phyloP scores from a whole-genome alignment of 495 filamentous ascomycete genomes.

The Tetracladium setigerum region DNA sequence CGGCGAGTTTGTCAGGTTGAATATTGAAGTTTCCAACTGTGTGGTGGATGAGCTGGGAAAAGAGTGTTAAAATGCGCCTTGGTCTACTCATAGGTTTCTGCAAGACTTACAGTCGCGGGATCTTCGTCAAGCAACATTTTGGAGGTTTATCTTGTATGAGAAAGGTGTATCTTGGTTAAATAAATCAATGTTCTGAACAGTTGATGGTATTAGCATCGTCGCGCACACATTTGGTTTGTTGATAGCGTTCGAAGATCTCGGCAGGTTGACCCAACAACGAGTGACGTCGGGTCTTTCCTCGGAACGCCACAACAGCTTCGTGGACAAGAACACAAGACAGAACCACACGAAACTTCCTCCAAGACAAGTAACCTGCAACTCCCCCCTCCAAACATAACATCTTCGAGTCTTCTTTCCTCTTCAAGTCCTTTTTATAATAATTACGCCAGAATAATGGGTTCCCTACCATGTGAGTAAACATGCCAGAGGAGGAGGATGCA shows the following conservation, averaged over 20 bases:
- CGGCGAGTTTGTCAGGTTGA: conserved; percentile 71
- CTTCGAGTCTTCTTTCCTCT: conserved; percentile 12
- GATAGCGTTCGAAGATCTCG: not conserved
- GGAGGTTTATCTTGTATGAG: not conserved
- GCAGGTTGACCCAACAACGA: conserved; percentile 8
- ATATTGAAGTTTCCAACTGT: conserved; percentile 94
- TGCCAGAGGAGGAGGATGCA: not conserved
- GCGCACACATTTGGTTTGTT: no score
- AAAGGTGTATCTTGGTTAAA: not conserved
- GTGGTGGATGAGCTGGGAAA: conserved; percentile 70
- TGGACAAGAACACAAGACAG: no score
- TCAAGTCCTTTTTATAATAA: conserved; percentile 2
- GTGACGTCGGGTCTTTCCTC: conserved; percentile 6
- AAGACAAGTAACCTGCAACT: not conserved
- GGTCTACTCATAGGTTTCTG: conserved; percentile 6
- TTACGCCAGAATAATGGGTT: conserved; percentile 37
- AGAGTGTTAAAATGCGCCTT: conserved; percentile 9
- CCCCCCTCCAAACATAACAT: not conserved
- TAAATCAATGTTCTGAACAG: no score
- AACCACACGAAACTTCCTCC: no score
- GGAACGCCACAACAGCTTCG: conserved; percentile 14
- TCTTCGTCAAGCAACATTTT: conserved; percentile 97
- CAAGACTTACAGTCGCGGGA: conserved; percentile 61
- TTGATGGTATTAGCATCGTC: no score
- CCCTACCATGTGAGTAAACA: conserved; percentile 61